Percentiles rank a stretch among this genome's conserved stretches.
Conservation (phyloP, 805 yeast species). For the Zygosaccharomyces bailii region DNA sequence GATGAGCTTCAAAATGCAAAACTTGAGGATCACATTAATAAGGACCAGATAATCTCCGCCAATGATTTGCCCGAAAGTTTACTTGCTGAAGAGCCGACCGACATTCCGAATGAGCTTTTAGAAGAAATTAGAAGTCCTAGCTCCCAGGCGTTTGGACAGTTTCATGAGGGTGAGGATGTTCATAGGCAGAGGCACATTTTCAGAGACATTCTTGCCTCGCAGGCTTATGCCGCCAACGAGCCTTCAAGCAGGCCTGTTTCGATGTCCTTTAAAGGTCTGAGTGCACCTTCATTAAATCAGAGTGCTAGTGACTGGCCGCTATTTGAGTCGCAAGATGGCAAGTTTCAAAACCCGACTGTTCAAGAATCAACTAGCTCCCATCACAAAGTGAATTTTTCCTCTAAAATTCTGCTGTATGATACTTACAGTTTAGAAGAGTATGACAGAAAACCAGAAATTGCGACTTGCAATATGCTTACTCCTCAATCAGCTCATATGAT, state of each 20-base stretch:
- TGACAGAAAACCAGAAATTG: slow-evolving; percentile 88
- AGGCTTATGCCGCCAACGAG: slow-evolving; percentile 24
- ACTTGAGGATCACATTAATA: background rate
- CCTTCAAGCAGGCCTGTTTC: slow-evolving; percentile 37
- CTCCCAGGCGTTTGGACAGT: background rate
- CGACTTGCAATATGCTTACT: slow-evolving; percentile 88
- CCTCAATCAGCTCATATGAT: slow-evolving; percentile 83
- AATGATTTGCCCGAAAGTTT: background rate
- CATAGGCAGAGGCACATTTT: slow-evolving; percentile 5
- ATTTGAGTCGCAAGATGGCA: slow-evolving; percentile 40
- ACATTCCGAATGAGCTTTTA: slow-evolving; percentile 5
- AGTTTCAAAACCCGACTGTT: slow-evolving; percentile 7
- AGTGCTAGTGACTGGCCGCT: slow-evolving; percentile 35
- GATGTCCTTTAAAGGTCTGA: slow-evolving; percentile 59
- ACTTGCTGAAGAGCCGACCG: background rate
- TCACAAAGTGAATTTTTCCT: slow-evolving; percentile 59
- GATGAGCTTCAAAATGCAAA: too few species aligned
- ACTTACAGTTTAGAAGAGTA: slow-evolving; percentile 81
- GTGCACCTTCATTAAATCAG: slow-evolving; percentile 54
- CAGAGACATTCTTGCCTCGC: slow-evolving; percentile 1
- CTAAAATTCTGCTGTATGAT: slow-evolving; percentile 77
- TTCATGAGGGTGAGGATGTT: background rate
- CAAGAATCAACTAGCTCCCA: slow-evolving; percentile 2
- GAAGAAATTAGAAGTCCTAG: slow-evolving; percentile 5
- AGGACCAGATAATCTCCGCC: background rate